Base-by-base conservation (phyloP, 805 yeast genomes). In the Candida vartiovaarae region DNA sequence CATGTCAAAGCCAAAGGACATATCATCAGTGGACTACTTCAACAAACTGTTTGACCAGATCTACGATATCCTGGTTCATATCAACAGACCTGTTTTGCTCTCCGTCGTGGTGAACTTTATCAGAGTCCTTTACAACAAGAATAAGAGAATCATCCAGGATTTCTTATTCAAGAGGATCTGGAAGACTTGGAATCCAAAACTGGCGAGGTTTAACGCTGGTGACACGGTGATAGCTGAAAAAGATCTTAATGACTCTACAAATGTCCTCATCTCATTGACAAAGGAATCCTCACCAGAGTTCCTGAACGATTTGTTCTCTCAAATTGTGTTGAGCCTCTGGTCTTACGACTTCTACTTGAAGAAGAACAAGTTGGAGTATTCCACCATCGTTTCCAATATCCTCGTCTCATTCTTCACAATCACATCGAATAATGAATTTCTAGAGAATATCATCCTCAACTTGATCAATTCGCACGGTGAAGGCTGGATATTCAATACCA, bases 251-350 rank as follows among this genome's bases (percentile, higher is more conserved):
- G 80, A 83, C 57, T 66, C 70, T 4, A 66, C 84, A 24, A 83
- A 83, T 58, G 86, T 82, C 0, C 51, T 82, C n/a, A 60, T 83
- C 1, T 79, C 91, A 0, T 52, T 86, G 8, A 64, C 82, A 0
- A 78, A 78, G 52, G 71, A 70, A 37, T 50, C 69, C 1, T 58
- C 67, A 1, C 45, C 48, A 1, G 68, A 63, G 4, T 54, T 76
- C 11, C 44, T 72, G 7, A 48, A 49, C 15, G 62, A 55, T 9
- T 42, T 76, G 25, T 55, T 52, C 41, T 42, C 54, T 7, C 43
- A 41, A 27, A 61, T 68, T 38, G 57, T 56, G 28, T 39, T 64
- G 37, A 56, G 62, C 31, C 34, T 70, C 24, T 70, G 73, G 71
- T 53, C 60, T 5, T 70, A 64, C 47, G 55, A 61, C 31, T 49